phyloP scores from a whole-genome alignment of 1,284 basidiomycete species.

The Apiotrichum porosum region DNA sequence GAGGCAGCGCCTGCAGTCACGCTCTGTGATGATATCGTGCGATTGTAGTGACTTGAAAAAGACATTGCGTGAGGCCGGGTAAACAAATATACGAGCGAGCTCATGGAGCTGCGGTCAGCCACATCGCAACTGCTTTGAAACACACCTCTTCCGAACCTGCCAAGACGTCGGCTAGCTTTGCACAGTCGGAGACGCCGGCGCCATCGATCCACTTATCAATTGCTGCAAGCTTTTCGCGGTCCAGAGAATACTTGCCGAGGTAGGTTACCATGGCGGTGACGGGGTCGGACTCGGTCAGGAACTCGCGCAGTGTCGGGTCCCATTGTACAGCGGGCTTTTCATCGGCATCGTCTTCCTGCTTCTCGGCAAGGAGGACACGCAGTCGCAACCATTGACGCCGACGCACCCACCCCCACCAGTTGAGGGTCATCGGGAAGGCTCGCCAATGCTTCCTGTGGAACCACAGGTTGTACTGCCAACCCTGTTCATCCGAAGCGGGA shows the following conservation, averaged over 20 bases:
- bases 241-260: slow-evolving; percentile 25
- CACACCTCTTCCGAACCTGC: no score
- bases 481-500: slow-evolving; percentile 45
- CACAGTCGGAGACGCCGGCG: slow-evolving; percentile 3
- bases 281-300: slow-evolving; percentile 7
- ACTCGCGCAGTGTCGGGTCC: slow-evolving; percentile 2
- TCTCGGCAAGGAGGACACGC: slow-evolving; percentile 13
- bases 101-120: slow-evolving; percentile 9
- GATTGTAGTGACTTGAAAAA: slow-evolving; percentile 1
- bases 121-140: no score
- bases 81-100: slow-evolving; percentile 9
- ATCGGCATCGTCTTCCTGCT: background rate
- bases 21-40: background rate
- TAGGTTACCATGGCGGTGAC: slow-evolving; percentile 15
- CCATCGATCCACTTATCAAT: slow-evolving; percentile 33
- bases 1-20: no score
- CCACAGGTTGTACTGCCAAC: slow-evolving; percentile 48
- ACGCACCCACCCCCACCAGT: slow-evolving; percentile 47
- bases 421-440: slow-evolving; percentile 30
- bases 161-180: no score
- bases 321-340: background rate
- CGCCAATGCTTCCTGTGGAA: slow-evolving; percentile 42
- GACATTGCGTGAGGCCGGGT: background rate
- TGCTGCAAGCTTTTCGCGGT: slow-evolving; percentile 34
- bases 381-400: slow-evolving; percentile 46